Percentiles rank a stretch among this genome's conserved stretches.
These are phyloP conservation scores for Boletus edulis DNA, from an alignment of 768 basidiomycete genomes.

Conservation along the genomic window DNA sequence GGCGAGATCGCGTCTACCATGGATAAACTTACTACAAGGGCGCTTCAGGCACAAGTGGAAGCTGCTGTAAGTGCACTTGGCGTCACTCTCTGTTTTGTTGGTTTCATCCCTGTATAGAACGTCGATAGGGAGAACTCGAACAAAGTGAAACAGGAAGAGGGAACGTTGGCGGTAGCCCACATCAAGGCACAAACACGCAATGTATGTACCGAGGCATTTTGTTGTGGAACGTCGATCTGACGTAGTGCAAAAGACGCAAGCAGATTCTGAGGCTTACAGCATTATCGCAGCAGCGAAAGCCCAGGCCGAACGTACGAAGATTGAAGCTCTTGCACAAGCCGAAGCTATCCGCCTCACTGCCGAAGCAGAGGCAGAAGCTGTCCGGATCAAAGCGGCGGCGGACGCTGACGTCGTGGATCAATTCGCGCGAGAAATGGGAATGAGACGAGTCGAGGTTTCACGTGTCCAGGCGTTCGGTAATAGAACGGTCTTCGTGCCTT, in stretches of 20 bases:
- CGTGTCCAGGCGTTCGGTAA: slow-evolving; percentile 65
- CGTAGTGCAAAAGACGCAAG: slow-evolving; percentile 45
- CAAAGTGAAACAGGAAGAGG: slow-evolving; percentile 83
- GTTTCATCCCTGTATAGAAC: slow-evolving; percentile 43
- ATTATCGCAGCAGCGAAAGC: slow-evolving; percentile 74
- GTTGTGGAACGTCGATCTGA: slow-evolving; percentile 4
- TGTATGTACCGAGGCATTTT: slow-evolving; percentile 26
- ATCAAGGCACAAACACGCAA: slow-evolving; percentile 68
- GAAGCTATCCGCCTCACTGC: slow-evolving; percentile 75
- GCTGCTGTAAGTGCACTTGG: slow-evolving; percentile 55
- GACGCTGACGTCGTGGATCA: slow-evolving; percentile 58
- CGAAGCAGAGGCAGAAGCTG: slow-evolving; percentile 70
- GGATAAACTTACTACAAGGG: slow-evolving; percentile 83
- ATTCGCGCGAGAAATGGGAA: slow-evolving; percentile 77
- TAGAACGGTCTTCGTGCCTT: slow-evolving; percentile 69
- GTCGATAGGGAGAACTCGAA: slow-evolving; percentile 87
- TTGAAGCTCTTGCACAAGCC: slow-evolving; percentile 75
- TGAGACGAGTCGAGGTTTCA: slow-evolving; percentile 62
- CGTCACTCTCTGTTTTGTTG: not conserved
- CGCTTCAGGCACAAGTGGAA: slow-evolving; percentile 84
- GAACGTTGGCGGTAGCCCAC: slow-evolving; percentile 69
- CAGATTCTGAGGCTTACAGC: slow-evolving; percentile 74
- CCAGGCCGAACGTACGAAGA: slow-evolving; percentile 59
- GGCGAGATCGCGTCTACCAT: slow-evolving; percentile 83
- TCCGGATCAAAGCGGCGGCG: slow-evolving; percentile 61